Evolutionary conservation across 176 grass and related monocot genomes (phyloP).

Genomic region (Dendrocalamus sinicus): DNA sequence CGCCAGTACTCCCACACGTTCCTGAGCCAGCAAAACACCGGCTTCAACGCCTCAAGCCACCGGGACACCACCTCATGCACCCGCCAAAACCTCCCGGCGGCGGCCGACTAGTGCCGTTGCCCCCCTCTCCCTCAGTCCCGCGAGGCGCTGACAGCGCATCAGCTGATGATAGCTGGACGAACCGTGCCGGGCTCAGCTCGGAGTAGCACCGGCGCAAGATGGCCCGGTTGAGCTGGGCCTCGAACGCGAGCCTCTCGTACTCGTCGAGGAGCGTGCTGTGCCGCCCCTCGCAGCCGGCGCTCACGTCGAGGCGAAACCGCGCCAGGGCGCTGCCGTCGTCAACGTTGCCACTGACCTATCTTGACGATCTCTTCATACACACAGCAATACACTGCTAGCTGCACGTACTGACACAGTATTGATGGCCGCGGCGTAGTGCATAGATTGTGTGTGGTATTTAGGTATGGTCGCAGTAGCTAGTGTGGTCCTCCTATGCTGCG

Average conservation of each 20-base stretch:
- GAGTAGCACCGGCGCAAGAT: slow-evolving; percentile 80
- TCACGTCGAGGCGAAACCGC: slow-evolving; percentile 63
- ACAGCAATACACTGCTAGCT: not conserved
- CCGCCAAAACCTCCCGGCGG: not conserved
- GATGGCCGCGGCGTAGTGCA: not conserved
- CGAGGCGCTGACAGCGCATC: not conserved
- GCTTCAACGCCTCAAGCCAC: slow-evolving; percentile 46
- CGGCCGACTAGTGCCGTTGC: not conserved
- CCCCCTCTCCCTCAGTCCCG: not conserved
- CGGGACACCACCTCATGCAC: slow-evolving; percentile 37
- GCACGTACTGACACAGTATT: not conserved
- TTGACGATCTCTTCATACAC: not conserved
- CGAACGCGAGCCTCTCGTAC: slow-evolving; percentile 68
- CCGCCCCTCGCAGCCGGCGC: slow-evolving; percentile 48
- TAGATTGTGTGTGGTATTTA: slow-evolving; percentile 34
- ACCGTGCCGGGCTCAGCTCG: slow-evolving; percentile 64
- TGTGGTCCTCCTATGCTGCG: slow-evolving; percentile 3
- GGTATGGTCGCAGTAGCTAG: not conserved
- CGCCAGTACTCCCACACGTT: slow-evolving; percentile 39
- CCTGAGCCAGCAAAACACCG: slow-evolving; percentile 41
- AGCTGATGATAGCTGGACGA: not conserved
- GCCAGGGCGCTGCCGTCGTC: slow-evolving; percentile 20
- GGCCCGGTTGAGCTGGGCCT: slow-evolving; percentile 70
- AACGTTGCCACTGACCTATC: not conserved
- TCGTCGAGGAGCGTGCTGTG: slow-evolving; percentile 78